Evolutionary conservation across 257 asterid genomes (phyloP).

Genomic region (Coffea canephora): DNA sequence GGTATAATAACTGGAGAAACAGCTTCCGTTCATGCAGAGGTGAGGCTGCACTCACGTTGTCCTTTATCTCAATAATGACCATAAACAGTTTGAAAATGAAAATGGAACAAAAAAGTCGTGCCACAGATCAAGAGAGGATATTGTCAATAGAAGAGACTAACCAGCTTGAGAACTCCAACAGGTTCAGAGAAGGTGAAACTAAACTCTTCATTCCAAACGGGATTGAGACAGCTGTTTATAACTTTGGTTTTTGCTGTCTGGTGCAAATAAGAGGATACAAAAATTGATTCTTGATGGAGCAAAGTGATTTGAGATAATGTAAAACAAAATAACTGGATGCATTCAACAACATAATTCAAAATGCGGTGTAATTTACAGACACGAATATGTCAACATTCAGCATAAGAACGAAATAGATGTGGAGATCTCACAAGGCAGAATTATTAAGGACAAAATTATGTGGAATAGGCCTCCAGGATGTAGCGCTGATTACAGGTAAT

Average conservation of each 20-base stretch:
- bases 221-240: conserved; percentile 44
- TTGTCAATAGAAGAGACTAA: conserved; percentile 6
- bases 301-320: background rate
- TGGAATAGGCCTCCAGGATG: no score
- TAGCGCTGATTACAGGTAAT: background rate
- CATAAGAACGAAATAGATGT: background rate
- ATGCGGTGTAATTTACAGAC: background rate
- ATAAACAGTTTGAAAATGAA: background rate
- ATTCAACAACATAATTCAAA: background rate
- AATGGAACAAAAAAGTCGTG: background rate
- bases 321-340: background rate
- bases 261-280: conserved; percentile 6
- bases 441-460: no score
- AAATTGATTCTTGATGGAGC: background rate
- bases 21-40: background rate
- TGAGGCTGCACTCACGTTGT: background rate
- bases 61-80: background rate
- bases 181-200: conserved; percentile 41
- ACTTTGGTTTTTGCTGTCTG: conserved; percentile 51
- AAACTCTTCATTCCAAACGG: conserved; percentile 54
- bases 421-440: background rate
- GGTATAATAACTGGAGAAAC: background rate
- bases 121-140: background rate
- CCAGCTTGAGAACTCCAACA: conserved; percentile 37
- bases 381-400: background rate